Evolutionary conservation across 2,329 filamentous ascomycete species (phyloP).

Genomic region (Tolypocladium ophioglossoides): DNA sequence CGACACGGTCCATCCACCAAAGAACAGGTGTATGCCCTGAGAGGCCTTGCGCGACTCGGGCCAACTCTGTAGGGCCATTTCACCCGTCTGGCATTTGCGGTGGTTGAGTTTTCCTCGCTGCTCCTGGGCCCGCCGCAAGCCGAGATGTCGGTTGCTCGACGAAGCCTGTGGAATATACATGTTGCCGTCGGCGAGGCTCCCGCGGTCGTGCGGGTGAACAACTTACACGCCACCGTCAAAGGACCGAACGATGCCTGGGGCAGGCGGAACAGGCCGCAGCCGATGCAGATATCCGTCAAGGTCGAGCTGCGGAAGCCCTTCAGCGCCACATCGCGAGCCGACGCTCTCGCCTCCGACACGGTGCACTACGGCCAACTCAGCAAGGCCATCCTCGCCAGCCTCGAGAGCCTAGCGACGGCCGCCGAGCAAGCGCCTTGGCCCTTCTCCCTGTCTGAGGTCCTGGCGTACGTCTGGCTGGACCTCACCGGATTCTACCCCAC

Average conservation of each 20-base stretch:
- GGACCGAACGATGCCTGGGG: conserved; percentile 62
- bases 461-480: conserved; percentile 22
- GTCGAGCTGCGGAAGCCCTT: conserved; percentile 48
- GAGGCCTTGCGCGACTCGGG: background rate
- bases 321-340: conserved; percentile 42
- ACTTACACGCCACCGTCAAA: conserved; percentile 46
- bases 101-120: background rate
- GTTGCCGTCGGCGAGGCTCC: conserved; percentile 15
- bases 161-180: conserved; percentile 13
- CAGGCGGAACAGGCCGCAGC: conserved; percentile 46
- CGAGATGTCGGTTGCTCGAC: conserved; percentile 11
- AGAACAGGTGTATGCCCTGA: background rate
- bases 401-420: conserved; percentile 21
- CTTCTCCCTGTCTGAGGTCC: conserved; percentile 13
- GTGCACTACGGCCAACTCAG: conserved; percentile 65
- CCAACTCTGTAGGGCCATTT: background rate
- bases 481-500: conserved; percentile 15
- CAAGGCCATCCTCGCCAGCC: conserved; percentile 47
- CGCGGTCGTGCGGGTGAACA: conserved; percentile 47
- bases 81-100: background rate
- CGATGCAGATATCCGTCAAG: conserved; percentile 48
- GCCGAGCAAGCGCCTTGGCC: background rate
- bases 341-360: conserved; percentile 57
- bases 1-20: background rate
- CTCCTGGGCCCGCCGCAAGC: background rate